These are phyloP conservation scores for Urtica urens DNA, from an alignment of 306 rosid genomes.

Conservation along the genomic window DNA sequence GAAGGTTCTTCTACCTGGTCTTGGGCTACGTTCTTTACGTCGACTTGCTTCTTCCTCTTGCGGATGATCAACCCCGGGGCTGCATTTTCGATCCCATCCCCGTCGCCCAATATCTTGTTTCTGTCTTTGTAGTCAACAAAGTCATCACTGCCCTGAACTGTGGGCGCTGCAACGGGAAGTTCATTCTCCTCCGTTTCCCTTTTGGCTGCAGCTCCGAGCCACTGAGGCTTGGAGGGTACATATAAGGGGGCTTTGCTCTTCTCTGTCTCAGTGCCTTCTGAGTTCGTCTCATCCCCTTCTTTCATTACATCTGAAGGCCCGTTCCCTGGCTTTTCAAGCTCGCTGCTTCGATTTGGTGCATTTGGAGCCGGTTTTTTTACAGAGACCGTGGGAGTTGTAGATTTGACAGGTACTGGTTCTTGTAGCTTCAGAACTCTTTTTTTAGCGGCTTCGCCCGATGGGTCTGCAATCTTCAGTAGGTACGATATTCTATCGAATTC, in stretches of 20 bases:
- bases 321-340: slow-evolving; percentile 25
- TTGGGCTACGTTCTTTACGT: slow-evolving; percentile 36
- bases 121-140: slow-evolving; percentile 92
- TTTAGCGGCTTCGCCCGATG: slow-evolving; percentile 75
- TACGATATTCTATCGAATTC: slow-evolving; percentile 69
- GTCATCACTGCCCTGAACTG: slow-evolving; percentile 35
- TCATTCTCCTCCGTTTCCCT: slow-evolving; percentile 33
- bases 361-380: slow-evolving; percentile 28
- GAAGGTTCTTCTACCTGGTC: slow-evolving; percentile 25
- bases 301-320: slow-evolving; percentile 20
- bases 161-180: slow-evolving; percentile 24
- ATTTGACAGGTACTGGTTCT: slow-evolving; percentile 33
- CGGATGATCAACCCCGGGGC: slow-evolving; percentile 82
- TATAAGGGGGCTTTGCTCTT: slow-evolving; percentile 37
- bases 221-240: slow-evolving; percentile 60
- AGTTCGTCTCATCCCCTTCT: slow-evolving; percentile 22
- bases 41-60: slow-evolving; percentile 65
- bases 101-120: slow-evolving; percentile 35
- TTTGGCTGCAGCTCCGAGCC: slow-evolving; percentile 76
- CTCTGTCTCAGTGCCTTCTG: slow-evolving; percentile 28
- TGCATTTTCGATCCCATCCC: slow-evolving; percentile 58
- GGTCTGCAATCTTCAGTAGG: slow-evolving; percentile 90
- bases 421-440: slow-evolving; percentile 54
- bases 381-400: slow-evolving; percentile 24
- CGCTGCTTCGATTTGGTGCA: slow-evolving; percentile 27